Evolutionary conservation across 768 basidiomycete genomes (phyloP), one percentile per base, ranked within the genome.

Genomic region (Fistulinella prunicolor): DNA sequence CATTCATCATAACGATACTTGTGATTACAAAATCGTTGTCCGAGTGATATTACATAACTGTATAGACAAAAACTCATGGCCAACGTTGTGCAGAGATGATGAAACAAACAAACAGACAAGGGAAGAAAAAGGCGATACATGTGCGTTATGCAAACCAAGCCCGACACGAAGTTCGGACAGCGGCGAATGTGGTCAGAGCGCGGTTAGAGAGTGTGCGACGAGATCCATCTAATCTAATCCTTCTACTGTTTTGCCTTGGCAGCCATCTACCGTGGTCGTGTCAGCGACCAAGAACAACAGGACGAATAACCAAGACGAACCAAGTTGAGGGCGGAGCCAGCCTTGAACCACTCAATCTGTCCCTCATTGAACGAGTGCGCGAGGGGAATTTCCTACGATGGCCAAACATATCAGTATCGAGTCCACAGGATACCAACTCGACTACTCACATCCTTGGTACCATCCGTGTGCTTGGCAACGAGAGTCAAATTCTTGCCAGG

Each of bases 291-390:
- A 41, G 12, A 6, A 10, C 13, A 10, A 19, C 10, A 1, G 9
- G 4, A 26, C 26, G 23, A 20, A 26, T 19, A 19, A 13, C 19
- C 35, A 17, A 73, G 3, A 75, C 80, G 32, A 57, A 90, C 86
- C 72, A 93, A 63, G 79, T 94, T 94, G 44, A 95, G 82, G 16
- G 92, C 91, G 56, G 89, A 92, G 35, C 95, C 95, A 61, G 93
- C 93, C 79, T 94, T 94, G 85, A 96, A 97, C 94, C 95, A 96
- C 59, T 81, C 91, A 64, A 96, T 94, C 73, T 96, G 94, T 39
- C 92, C 92, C 70, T 92, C 86, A 66, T 98, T 97, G 79, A 96
- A 97, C 12, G 91, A 89, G 71, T 96, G 93, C 21, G 90, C 89
- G 51, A 94, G 83, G 19, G 78, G 40, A 56, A 95, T 77, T 62